phyloP scores from a whole-genome alignment of 805 yeast species.

The Brettanomyces custersianus region DNA sequence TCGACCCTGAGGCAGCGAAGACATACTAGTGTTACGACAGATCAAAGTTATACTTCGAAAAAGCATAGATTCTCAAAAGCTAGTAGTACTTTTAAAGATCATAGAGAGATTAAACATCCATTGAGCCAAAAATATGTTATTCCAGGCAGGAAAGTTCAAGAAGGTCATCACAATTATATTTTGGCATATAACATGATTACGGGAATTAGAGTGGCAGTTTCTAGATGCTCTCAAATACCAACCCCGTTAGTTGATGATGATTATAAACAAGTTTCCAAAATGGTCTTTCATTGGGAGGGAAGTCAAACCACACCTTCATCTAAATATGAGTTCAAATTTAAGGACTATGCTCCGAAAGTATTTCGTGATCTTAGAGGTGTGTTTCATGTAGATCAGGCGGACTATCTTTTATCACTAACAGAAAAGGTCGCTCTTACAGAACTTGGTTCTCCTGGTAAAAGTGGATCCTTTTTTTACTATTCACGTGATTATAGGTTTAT shows the following conservation, averaged over 20 bases:
- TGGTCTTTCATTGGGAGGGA: slow-evolving; percentile 82
- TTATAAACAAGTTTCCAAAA: slow-evolving; percentile 63
- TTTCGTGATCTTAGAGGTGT: slow-evolving; percentile 73
- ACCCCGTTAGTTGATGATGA: slow-evolving; percentile 63
- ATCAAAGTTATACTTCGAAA: neutral
- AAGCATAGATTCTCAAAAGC: slow-evolving; percentile 13
- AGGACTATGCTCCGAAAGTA: slow-evolving; percentile 92
- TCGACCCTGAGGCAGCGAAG: slow-evolving; percentile 3
- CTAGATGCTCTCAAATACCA: slow-evolving; percentile 82
- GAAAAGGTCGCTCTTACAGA: slow-evolving; percentile 89
- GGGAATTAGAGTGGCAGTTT: slow-evolving; percentile 92
- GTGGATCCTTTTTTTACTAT: slow-evolving; percentile 93
- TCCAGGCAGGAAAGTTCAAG: slow-evolving; percentile 30
- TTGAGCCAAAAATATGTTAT: slow-evolving; percentile 20
- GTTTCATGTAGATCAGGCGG: slow-evolving; percentile 93
- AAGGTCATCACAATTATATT: slow-evolving; percentile 88
- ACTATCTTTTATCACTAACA: slow-evolving; percentile 83
- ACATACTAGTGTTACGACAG: neutral
- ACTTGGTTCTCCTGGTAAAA: slow-evolving; percentile 91
- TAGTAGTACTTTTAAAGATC: slow-evolving; percentile 16
- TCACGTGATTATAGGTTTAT: slow-evolving; percentile 90
- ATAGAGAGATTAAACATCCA: slow-evolving; percentile 13
- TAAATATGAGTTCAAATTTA: slow-evolving; percentile 90
- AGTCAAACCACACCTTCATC: slow-evolving; percentile 88
- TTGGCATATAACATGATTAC: slow-evolving; percentile 97